Conservation (phyloP, 176 grass and related monocot genomes). For the Phragmites australis region DNA sequence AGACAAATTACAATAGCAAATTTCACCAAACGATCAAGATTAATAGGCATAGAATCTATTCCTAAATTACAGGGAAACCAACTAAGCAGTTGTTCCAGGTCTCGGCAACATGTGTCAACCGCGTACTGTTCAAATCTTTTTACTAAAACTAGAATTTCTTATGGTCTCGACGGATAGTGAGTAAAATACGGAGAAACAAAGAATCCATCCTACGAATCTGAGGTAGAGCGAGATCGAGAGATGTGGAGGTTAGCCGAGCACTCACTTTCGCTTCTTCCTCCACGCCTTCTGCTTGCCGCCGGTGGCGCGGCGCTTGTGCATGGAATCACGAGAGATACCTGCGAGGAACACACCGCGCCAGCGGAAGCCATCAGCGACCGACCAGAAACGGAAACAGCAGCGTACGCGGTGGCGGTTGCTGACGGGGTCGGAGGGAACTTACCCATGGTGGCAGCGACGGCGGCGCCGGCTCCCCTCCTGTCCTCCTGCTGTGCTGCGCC, state of each 20-base stretch:
- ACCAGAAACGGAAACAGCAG: not conserved
- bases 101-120: not conserved
- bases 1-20: not conserved
- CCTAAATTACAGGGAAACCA: not conserved
- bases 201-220: not conserved
- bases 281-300: conserved; percentile 87
- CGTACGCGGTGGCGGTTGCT: not conserved
- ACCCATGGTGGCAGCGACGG: conserved; percentile 47
- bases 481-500: conserved; percentile 17
- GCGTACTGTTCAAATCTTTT: not conserved
- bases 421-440: not conserved
- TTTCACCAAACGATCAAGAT: not conserved
- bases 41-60: not conserved
- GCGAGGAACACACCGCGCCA: not conserved
- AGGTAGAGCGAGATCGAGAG: not conserved
- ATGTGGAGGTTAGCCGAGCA: no score
- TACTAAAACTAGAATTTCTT: not conserved
- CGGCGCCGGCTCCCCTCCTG: not conserved
- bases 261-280: conserved; percentile 89
- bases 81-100: not conserved
- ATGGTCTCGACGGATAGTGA: not conserved
- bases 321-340: conserved; percentile 91
- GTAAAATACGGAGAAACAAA: not conserved
- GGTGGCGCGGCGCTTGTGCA: conserved; percentile 87
- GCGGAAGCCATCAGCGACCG: not conserved